A percentile compares a stretch with the other conserved stretches of the same genome.
Evolutionary conservation across 2,329 filamentous ascomycete species (phyloP).

Genomic region (Bisporella sp.): DNA sequence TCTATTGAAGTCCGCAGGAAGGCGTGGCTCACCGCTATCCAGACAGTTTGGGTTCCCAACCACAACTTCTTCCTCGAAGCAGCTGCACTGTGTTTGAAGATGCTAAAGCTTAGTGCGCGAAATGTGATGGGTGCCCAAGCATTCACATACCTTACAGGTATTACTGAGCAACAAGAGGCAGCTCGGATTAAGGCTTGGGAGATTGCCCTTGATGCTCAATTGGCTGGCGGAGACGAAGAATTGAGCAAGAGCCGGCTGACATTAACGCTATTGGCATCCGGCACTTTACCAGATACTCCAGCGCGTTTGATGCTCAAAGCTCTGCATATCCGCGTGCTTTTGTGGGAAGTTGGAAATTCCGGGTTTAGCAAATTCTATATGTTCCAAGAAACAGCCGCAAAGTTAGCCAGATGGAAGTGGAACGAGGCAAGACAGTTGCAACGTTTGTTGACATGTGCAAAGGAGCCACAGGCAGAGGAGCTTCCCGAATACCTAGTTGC

Average conservation of each 20-base stretch:
- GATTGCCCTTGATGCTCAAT: constrained; percentile 86
- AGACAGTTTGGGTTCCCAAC: constrained; percentile 84
- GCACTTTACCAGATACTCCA: constrained; percentile 78
- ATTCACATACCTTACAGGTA: constrained; percentile 73
- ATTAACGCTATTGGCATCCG: constrained; percentile 80
- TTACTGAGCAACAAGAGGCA: constrained; percentile 76
- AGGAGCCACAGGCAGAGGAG: constrained; percentile 44
- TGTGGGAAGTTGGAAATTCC: constrained; percentile 68
- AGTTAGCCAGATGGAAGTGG: constrained; percentile 73
- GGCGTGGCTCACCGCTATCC: constrained; percentile 89
- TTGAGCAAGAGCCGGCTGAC: constrained; percentile 83
- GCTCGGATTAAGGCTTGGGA: constrained; percentile 88
- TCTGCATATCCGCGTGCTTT: constrained; percentile 79
- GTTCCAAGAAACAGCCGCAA: constrained; percentile 64
- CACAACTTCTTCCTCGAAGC: constrained; percentile 84
- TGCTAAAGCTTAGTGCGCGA: constrained; percentile 71
- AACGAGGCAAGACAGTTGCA: constrained; percentile 67
- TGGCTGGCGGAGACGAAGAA: constrained; percentile 83
- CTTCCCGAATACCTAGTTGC: constrained; percentile 71
- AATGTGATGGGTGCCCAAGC: constrained; percentile 69
- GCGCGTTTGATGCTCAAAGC: constrained; percentile 84
- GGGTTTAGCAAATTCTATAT: constrained; percentile 57
- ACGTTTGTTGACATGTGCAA: constrained; percentile 36
- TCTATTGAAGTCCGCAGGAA: constrained; percentile 79
- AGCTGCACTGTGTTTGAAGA: constrained; percentile 72